Base-by-base conservation (phyloP, 2,329 filamentous ascomycete species). In the Cryoendolithus antarcticus region DNA sequence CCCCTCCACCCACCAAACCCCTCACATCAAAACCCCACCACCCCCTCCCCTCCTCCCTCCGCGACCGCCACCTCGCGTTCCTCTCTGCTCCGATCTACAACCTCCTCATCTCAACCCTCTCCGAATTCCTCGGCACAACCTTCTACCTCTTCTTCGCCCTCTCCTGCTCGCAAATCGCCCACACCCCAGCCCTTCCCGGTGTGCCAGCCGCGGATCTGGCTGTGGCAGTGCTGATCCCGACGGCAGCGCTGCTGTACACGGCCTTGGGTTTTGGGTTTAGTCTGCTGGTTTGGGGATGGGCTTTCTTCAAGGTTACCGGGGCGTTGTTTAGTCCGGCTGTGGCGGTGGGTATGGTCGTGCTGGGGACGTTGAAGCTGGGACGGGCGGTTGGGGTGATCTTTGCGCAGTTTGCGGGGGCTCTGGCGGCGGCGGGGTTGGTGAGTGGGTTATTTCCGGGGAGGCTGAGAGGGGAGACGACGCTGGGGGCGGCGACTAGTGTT, bases 401-500 rank as follows among this genome's bases (percentile, higher is more conserved):
- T 2, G 48, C 44, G 9, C 57, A 61, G 35, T 43, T 61, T 8
- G 19, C 58, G 11, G 51, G 47, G 21, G 51, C 45, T 6, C 55
- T 60, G 9, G 45, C 43, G 27, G 58, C 57, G 9, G 55, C 54
- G 4, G 57, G 46, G 24, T 37, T 61, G 5, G 49, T 51, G 21
- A 44, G 43, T 13, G 45, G 39, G 19, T 50, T 61, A 34, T 45
- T 60, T 9, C 55, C 57, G 10, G 53, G 53, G 2, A 38, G 49
- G 32, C 53, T 78, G 31, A 39, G 43, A 4, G 48, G 47, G 13
- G 51, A 53, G 41, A 60, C 56, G 3, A 48, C 49, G 2, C 44
- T 61, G 4, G 51, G 47, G 1, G 41, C 47, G 11, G 50, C 67
- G 7, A 64, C 71, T 3, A 71, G 62, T 40, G 62, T 69, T 7